These are phyloP conservation scores for Sporothrix inflata DNA, from an alignment of 2,329 filamentous ascomycete species.

Conservation along the genomic window DNA sequence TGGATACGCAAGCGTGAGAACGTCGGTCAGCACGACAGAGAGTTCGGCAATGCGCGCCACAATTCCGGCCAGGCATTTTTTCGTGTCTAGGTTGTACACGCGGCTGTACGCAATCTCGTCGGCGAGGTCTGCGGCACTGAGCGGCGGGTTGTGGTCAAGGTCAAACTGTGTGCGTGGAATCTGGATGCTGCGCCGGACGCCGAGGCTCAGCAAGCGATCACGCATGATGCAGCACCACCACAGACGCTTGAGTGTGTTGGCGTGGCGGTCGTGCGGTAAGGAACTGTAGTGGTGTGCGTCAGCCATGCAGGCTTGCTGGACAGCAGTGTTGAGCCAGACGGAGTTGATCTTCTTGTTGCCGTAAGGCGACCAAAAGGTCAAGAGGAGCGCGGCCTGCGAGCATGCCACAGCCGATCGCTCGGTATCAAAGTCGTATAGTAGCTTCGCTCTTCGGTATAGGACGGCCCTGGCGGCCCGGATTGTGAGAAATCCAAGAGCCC, in stretches of 20 bases:
- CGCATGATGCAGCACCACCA: constrained; percentile 61
- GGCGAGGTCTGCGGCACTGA: constrained; percentile 46
- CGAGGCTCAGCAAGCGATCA: constrained; percentile 54
- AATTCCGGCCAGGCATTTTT: constrained; percentile 31
- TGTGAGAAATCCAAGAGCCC: constrained; percentile 30
- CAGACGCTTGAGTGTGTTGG: constrained; percentile 49
- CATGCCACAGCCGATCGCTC: constrained; percentile 48
- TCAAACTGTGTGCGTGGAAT: constrained; percentile 53
- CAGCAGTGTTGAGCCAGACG: constrained; percentile 32
- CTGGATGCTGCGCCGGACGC: constrained; percentile 54
- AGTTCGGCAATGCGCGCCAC: constrained; percentile 31
- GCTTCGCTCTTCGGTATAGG: constrained; percentile 33
- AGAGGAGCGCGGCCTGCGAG: constrained; percentile 48
- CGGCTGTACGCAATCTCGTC: constrained; percentile 45
- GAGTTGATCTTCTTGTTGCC: constrained; percentile 32
- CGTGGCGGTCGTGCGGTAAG: constrained; percentile 37
- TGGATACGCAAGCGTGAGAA: constrained; percentile 32
- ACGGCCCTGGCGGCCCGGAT: constrained; percentile 28
- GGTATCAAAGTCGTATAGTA: constrained; percentile 50
- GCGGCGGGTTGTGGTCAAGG: constrained; percentile 42
- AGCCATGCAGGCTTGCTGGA: constrained; percentile 33
- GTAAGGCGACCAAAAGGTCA: constrained; percentile 46
- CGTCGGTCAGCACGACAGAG: constrained; percentile 31
- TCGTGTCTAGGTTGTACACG: constrained; percentile 34
- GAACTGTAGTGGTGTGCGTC: constrained; percentile 32